A percentile compares a stretch with the other conserved stretches of the same genome.
Evolutionary conservation across 495 filamentous ascomycete genomes (phyloP).

Genomic region (Xylaria cubensis): DNA sequence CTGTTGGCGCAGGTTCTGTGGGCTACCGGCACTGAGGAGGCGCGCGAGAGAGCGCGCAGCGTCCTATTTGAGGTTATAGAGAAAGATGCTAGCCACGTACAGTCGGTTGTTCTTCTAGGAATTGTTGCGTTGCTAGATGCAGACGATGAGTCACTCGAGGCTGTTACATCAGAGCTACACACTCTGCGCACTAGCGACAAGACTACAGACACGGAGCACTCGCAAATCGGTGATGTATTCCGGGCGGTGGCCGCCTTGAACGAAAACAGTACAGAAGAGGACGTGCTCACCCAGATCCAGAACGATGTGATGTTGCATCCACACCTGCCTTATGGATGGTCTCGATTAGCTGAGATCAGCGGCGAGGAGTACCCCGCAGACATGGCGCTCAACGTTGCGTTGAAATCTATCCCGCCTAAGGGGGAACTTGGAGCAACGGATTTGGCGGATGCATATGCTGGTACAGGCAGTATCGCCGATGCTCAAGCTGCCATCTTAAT

Average conservation of each 20-base stretch:
- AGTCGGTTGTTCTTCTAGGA: conserved; percentile 78
- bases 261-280: conserved; percentile 39
- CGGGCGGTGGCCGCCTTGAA: conserved; percentile 50
- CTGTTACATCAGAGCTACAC: conserved; percentile 79
- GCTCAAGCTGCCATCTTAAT: conserved; percentile 79
- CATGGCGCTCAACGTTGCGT: conserved; percentile 83
- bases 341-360: conserved; percentile 62
- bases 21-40: conserved; percentile 81
- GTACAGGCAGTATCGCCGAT: conserved; percentile 72
- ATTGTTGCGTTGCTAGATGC: conserved; percentile 80
- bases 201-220: conserved; percentile 52
- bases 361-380: conserved; percentile 67
- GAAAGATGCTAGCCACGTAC: conserved; percentile 72
- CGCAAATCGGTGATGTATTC: conserved; percentile 54
- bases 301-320: conserved; percentile 80
- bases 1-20: conserved; percentile 89
- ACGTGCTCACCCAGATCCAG: conserved; percentile 61
- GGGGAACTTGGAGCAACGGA: conserved; percentile 71
- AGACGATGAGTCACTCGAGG: conserved; percentile 78
- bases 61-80: conserved; percentile 81
- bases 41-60: conserved; percentile 75
- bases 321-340: conserved; percentile 77
- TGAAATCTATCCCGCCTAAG: conserved; percentile 70
- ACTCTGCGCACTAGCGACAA: conserved; percentile 68
- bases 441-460: conserved; percentile 77